These are phyloP conservation scores for Alternaria dauci DNA, from an alignment of 2,329 filamentous ascomycete species.

Conservation along the genomic window DNA sequence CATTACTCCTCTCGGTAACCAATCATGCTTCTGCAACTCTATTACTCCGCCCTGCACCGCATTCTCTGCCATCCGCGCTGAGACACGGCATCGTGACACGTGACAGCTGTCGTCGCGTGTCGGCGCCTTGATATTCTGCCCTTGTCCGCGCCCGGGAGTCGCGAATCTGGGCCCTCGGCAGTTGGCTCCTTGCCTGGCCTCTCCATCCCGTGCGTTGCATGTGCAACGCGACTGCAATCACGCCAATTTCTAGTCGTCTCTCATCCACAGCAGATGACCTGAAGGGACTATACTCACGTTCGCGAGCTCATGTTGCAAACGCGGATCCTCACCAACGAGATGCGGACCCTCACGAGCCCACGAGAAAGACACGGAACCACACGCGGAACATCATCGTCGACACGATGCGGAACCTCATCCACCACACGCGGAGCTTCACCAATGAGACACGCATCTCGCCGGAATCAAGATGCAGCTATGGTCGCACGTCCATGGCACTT, in stretches of 20 bases:
- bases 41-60: neutral
- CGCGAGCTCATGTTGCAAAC: neutral
- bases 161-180: neutral
- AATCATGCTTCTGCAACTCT: neutral
- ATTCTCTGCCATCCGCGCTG: neutral
- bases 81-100: neutral
- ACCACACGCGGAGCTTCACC: neutral
- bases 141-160: neutral
- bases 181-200: neutral
- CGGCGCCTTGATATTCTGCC: neutral
- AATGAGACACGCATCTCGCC: neutral
- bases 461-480: fast-evolving
- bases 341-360: neutral
- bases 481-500: fast-evolving
- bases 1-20: neutral
- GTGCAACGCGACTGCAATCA: neutral
- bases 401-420: neutral
- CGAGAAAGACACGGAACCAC: neutral
- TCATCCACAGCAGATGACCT: neutral
- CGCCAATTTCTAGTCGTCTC: neutral
- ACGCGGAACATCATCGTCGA: neutral
- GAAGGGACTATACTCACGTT: neutral
- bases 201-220: neutral
- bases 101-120: conserved; percentile 11
- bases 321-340: neutral